These are phyloP conservation scores for Kazachstania psychrophila DNA, from an alignment of 805 yeast species.

Conservation along the genomic window DNA sequence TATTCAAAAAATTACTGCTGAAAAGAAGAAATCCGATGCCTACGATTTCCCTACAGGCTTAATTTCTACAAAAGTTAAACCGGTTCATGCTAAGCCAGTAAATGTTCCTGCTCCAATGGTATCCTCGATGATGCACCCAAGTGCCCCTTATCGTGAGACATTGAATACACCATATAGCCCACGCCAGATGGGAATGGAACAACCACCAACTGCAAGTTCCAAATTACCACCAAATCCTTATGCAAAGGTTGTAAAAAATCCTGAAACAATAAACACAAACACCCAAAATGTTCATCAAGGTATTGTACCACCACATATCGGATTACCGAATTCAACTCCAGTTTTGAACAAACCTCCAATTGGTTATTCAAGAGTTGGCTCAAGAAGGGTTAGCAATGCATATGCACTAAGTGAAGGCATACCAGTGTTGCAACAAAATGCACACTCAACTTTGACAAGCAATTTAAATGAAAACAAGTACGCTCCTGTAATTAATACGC, in stretches of 20 bases:
- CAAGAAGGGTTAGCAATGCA: too few relatives aligned
- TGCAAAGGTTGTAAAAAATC: too few relatives aligned
- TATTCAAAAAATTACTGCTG: constrained; percentile 32
- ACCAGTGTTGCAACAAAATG: too few relatives aligned
- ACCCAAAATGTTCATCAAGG: constrained; percentile 9
- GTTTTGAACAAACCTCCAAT: too few relatives aligned
- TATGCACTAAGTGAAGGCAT: too few relatives aligned
- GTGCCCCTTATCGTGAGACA: constrained; percentile 1
- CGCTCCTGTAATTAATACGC: too few relatives aligned
- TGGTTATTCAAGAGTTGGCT: too few relatives aligned
- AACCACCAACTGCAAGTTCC: constrained; percentile 1
- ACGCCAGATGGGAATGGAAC: background rate
- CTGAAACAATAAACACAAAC: too few relatives aligned
- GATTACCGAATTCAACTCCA: too few relatives aligned
- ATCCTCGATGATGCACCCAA: constrained; percentile 4
- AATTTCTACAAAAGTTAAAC: constrained; percentile 32
- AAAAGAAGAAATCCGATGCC: constrained; percentile 61
- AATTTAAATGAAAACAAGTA: too few relatives aligned
- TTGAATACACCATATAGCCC: constrained; percentile 2
- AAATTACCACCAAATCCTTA: constrained; percentile 13
- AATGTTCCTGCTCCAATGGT: constrained; percentile 14
- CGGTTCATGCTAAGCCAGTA: constrained; percentile 34
- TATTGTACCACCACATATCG: constrained; percentile 8
- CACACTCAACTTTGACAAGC: too few relatives aligned
- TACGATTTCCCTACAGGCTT: constrained; percentile 63